Evolutionary conservation across 208 protist species (phyloP).

Genomic region (Wallacemonas sp.): DNA sequence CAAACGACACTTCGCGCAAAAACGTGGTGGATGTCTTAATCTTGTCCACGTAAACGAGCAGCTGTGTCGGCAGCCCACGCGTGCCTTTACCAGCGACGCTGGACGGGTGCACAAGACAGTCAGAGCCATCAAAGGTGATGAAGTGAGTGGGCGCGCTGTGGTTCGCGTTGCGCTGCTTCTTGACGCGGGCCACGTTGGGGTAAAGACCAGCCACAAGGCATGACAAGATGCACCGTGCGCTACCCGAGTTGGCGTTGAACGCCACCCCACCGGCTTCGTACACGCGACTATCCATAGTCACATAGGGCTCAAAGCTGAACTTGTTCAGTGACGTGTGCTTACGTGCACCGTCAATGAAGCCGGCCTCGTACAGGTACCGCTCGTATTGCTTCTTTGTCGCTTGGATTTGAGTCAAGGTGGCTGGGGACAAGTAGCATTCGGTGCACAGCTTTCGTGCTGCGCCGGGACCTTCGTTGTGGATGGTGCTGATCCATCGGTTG

Average conservation of each 20-base stretch:
- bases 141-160: constrained; percentile 19
- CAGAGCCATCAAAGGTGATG: constrained; percentile 78
- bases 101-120: constrained; percentile 88
- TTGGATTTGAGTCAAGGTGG: constrained; percentile 85
- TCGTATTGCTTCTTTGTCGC: constrained; percentile 92
- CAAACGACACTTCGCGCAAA: constrained; percentile 87
- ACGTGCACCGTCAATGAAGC: constrained; percentile 73
- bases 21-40: constrained; percentile 92
- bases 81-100: constrained; percentile 82
- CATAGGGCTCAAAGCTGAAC: constrained; percentile 66
- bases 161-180: constrained; percentile 16
- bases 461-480: constrained; percentile 38
- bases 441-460: constrained; percentile 69
- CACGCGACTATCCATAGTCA: constrained; percentile 64
- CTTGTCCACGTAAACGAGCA: constrained; percentile 95
- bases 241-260: constrained; percentile 87
- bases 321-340: constrained; percentile 18
- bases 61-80: constrained; percentile 52
- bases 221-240: constrained; percentile 83
- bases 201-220: constrained; percentile 94
- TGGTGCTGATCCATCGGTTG: constrained; percentile 56
- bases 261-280: constrained; percentile 80
- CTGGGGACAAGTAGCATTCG: constrained; percentile 77
- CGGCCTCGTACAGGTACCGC: constrained; percentile 87
- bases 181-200: constrained; percentile 90